A percentile compares a stretch with the other conserved stretches of the same genome.
phyloP scores from a whole-genome alignment of 108 stramenopile species.

The Nitzschia inconspicua region DNA sequence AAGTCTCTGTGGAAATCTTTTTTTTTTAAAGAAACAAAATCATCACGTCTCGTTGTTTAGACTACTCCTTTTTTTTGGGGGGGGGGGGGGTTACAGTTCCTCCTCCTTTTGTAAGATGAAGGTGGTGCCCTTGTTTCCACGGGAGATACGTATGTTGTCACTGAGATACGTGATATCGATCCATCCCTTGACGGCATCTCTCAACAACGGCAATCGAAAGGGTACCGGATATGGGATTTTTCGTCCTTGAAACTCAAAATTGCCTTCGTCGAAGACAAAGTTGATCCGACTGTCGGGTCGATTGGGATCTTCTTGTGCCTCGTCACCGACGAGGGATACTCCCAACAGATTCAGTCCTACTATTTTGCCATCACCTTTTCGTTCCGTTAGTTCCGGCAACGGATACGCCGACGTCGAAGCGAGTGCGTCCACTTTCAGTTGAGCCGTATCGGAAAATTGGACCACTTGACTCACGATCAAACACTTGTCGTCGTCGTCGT shows the following conservation, averaged over 20 bases:
- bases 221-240: slow-evolving; percentile 81
- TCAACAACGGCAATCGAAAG: slow-evolving; percentile 71
- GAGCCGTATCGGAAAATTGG: slow-evolving; percentile 55
- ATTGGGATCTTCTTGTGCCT: slow-evolving; percentile 60
- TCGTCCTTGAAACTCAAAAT: slow-evolving; percentile 53
- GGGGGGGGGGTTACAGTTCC: too few relatives aligned
- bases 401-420: slow-evolving; percentile 81
- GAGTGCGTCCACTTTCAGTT: slow-evolving; percentile 74
- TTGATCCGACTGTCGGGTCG: slow-evolving; percentile 72
- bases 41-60: too few relatives aligned
- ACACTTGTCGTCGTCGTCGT: slow-evolving; percentile 30
- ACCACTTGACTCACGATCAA: slow-evolving; percentile 79
- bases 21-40: too few relatives aligned
- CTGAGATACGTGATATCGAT: slow-evolving; percentile 85
- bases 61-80: too few relatives aligned
- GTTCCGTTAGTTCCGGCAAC: slow-evolving; percentile 66
- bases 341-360: slow-evolving; percentile 80
- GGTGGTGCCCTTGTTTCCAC: slow-evolving; percentile 88
- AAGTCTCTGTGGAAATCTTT: too few relatives aligned
- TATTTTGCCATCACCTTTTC: slow-evolving; percentile 64
- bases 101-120: slow-evolving; percentile 81
- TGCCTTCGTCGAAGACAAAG: slow-evolving; percentile 87
- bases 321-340: slow-evolving; percentile 69
- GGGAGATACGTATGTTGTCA: slow-evolving; percentile 73
- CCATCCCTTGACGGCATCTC: slow-evolving; percentile 88